Evolutionary conservation across 2,329 filamentous ascomycete species (phyloP).

Genomic region (Hymenoscyphus fructigenus): DNA sequence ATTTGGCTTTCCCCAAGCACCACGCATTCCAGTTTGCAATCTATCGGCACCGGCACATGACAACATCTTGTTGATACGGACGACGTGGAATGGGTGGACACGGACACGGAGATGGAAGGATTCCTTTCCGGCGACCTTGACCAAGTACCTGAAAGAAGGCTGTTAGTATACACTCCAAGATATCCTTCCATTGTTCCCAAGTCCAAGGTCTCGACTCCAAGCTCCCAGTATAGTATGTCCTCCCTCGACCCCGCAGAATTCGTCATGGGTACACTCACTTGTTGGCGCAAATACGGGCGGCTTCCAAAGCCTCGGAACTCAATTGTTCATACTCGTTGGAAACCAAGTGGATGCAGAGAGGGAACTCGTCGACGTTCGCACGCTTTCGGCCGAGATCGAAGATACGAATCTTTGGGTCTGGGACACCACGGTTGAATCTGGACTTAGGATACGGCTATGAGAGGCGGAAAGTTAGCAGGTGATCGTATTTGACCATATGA

Average conservation of each 20-base stretch:
- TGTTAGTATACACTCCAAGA: slow-evolving; percentile 15
- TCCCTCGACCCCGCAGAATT: slow-evolving; percentile 9
- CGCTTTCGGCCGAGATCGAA: slow-evolving; percentile 99
- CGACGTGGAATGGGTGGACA: slow-evolving; percentile 99
- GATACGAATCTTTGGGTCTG: slow-evolving; percentile 68
- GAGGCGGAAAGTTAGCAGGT: slow-evolving; percentile 22
- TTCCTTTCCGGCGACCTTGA: slow-evolving; percentile 72
- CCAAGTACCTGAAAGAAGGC: slow-evolving; percentile 49
- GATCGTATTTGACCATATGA: not conserved
- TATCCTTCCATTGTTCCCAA: not conserved
- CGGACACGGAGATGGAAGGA: slow-evolving; percentile 74
- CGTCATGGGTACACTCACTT: slow-evolving; percentile 57
- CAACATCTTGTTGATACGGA: slow-evolving; percentile 99
- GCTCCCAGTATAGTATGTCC: not conserved
- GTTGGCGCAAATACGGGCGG: slow-evolving; percentile 99
- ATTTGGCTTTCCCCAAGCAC: slow-evolving; percentile 99
- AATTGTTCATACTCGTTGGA: slow-evolving; percentile 99
- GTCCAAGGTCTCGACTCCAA: not conserved
- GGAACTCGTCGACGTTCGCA: slow-evolving; percentile 99
- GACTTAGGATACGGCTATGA: slow-evolving; percentile 95
- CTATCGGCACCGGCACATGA: slow-evolving; percentile 99
- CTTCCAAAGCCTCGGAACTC: slow-evolving; percentile 98
- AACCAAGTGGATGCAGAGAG: slow-evolving; percentile 97
- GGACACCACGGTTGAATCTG: slow-evolving; percentile 99
- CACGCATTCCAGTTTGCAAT: slow-evolving; percentile 99